Conservation (phyloP, 768 basidiomycete genomes). For the Amanita pseudoporphyria region DNA sequence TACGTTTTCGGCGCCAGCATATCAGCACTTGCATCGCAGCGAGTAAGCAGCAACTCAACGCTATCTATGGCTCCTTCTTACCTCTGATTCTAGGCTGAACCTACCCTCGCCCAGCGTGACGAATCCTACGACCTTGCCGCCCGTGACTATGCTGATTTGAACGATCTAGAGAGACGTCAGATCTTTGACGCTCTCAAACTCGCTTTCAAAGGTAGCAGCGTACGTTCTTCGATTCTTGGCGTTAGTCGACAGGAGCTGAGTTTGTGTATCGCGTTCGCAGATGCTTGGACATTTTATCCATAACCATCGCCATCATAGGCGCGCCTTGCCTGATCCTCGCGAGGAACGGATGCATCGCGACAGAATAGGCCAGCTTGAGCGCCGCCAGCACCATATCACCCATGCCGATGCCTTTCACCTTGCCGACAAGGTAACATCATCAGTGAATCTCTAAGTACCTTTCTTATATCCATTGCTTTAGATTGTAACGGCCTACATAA, state of each 20-base stretch:
- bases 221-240: background rate
- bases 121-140: background rate
- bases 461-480: no score
- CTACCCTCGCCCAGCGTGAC: background rate
- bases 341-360: background rate
- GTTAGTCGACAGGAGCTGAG: background rate
- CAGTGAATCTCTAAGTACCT: no score
- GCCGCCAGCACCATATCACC: no score
- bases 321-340: background rate
- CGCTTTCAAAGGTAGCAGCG: background rate
- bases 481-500: no score
- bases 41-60: background rate
- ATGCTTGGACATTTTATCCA: no score
- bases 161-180: background rate
- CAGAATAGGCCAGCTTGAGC: no score
- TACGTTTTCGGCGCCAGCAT: background rate
- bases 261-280: background rate
- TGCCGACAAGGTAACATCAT: no score
- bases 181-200: background rate
- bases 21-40: background rate
- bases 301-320: background rate
- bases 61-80: no score
- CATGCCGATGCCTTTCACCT: no score
- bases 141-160: no score
- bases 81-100: no score